These are phyloP conservation scores for Spizellomyces punctatus DNA, from an alignment of 192 early-diverging fungal genomes.

Conservation along the genomic window DNA sequence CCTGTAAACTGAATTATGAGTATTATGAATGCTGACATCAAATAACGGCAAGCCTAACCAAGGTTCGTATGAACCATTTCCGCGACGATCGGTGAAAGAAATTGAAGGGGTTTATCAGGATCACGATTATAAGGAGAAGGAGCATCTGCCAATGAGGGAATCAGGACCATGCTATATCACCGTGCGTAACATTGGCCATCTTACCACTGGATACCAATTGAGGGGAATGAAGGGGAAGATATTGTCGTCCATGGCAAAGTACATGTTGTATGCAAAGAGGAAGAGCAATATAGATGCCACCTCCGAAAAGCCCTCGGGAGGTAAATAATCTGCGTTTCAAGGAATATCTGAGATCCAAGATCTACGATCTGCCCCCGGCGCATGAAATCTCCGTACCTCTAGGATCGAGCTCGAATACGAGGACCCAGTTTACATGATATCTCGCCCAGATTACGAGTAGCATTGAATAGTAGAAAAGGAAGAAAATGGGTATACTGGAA, in stretches of 20 bases:
- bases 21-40: neutral
- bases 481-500: slow-evolving; percentile 43
- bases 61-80: slow-evolving; percentile 18
- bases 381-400: slow-evolving; percentile 19
- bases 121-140: slow-evolving; percentile 6
- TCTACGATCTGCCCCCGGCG: neutral
- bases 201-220: slow-evolving; percentile 32
- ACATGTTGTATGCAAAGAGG: slow-evolving; percentile 29
- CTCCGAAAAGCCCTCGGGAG: slow-evolving; percentile 28
- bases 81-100: slow-evolving; percentile 33
- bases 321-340: slow-evolving; percentile 15
- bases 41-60: neutral
- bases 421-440: slow-evolving; percentile 42
- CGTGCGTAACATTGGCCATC: neutral
- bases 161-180: neutral
- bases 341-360: neutral
- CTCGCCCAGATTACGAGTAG: slow-evolving; percentile 36
- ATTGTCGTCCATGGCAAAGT: slow-evolving; percentile 27
- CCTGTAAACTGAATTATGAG: neutral
- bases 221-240: slow-evolving; percentile 27
- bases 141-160: slow-evolving; percentile 15
- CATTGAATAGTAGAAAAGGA: slow-evolving; percentile 36
- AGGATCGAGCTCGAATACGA: slow-evolving; percentile 49
- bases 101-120: slow-evolving; percentile 26
- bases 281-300: slow-evolving; percentile 27